Evolutionary conservation across 495 filamentous ascomycete species (phyloP), one percentile per base, ranked within the genome.

Genomic region (Talaromyces adpressus): DNA sequence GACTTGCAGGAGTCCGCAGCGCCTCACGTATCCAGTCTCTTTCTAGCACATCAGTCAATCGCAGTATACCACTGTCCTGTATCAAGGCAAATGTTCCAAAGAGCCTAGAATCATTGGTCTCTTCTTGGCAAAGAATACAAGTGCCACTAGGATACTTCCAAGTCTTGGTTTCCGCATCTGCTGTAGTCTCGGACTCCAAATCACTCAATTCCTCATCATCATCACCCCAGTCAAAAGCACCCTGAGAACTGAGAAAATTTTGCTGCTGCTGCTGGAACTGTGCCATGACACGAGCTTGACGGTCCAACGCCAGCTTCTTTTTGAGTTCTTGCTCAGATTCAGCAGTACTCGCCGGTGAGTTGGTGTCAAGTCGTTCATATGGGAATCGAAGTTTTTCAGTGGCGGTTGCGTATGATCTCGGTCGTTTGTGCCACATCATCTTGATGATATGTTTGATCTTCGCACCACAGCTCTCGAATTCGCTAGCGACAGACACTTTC

Each of bases 251-350:
- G 76, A 98, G 73, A 77, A 98, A 98, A 66, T 85, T 91, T 73
- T 95, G 92, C 70, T 98, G 95, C 68, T 99, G 92, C 69, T 96
- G 87, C 71, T 96, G 94, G 78, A 98, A 96, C 71, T 96, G 91
- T 2, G 92, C 93, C 92, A 98, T 96, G 20, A 98, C 90, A 66
- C 83, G 87, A 8, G 92, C 92, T 75, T 98, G 92, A 56, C 94
- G 83, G 64, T 93, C 92, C 36, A 91, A 73, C 0, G 95, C 94
- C 30, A 93, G 87, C 67, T 88, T 85, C 79, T 97, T 98, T 81
- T 92, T 98, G 56, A 82, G 74, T 72, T 95, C 91, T 57, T 86
- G 87, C 65, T 92, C 89, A 65, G 87, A 85, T 11, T 89, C 85
- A 2, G 76, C 80, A 61, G 83, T 84, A 9, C 81, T 80, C 9